Evolutionary conservation across 1,284 basidiomycete species (phyloP).

Genomic region (Sporisorium reilianum): DNA sequence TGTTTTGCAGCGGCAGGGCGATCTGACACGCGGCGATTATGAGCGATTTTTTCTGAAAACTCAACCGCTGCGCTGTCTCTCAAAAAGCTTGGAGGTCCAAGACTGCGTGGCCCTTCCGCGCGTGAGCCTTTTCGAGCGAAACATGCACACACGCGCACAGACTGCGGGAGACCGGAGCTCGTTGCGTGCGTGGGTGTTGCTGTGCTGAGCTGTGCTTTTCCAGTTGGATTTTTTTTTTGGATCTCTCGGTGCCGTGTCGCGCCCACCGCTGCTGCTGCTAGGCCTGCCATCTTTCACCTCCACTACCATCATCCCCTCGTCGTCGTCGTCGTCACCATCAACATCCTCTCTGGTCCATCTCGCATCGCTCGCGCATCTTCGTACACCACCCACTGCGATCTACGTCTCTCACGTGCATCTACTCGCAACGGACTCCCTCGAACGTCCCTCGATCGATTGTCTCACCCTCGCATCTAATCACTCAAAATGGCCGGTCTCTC

Average conservation of each 20-base stretch:
- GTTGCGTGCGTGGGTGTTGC: neutral
- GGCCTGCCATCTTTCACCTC: constrained; percentile 4
- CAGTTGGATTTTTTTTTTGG: neutral
- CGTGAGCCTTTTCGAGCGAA: too few species aligned
- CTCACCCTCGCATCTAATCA: neutral
- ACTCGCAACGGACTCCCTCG: neutral
- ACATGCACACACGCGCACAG: constrained; percentile 14
- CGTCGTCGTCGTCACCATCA: neutral
- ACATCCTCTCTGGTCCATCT: neutral
- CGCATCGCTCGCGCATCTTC: neutral
- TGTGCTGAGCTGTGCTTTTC: constrained; percentile 9
- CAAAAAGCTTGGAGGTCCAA: too few species aligned
- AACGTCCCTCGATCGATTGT: too few species aligned
- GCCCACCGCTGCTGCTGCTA: neutral
- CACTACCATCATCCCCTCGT: constrained; percentile 20
- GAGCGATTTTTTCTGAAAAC: neutral
- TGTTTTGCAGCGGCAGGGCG: neutral
- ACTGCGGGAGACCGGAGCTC: constrained; percentile 15
- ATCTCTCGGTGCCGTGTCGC: constrained; percentile 10
- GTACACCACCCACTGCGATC: neutral
- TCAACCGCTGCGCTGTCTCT: too few species aligned
- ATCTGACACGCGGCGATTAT: neutral
- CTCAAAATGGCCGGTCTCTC: constrained; percentile 60
- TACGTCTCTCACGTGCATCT: neutral
- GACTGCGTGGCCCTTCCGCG: neutral